Evolutionary conservation across 1,139 yeast species (phyloP), one percentile per base, ranked within the genome.

Genomic region (Kodamaea arcana): DNA sequence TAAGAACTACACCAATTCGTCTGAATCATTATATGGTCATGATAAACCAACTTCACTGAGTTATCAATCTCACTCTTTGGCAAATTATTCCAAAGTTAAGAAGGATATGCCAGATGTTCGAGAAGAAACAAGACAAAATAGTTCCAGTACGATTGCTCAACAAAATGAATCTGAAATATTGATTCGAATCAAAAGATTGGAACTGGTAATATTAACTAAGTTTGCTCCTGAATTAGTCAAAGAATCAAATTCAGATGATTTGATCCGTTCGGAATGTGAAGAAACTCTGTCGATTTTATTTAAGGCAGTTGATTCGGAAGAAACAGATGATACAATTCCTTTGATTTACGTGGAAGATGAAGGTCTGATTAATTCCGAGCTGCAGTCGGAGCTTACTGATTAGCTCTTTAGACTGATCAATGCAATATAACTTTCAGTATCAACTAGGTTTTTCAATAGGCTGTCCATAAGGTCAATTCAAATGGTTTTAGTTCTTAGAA

Each of bases 171-270:
- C 39, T 8, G 47, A 41, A 22, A 39, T 44, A 10, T 26, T 43
- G 14, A 43, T 33, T 14, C 16, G 47, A 20, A 33, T 45, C 27
- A 35, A 34, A 23, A 25, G 44, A 17, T 33, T 45, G 20, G 49
- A 45, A 24, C 33, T 27, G 31, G 27, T 44, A 11, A 30, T 44
- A 22, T 10, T 35, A 10, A 30, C 22, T n/a, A 35, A 30, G 16
- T 18, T 33, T 4, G 24, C 36, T 11, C 29, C 31, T 8, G 31
- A 31, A 9, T 24, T 17, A 9, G n/a, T n/a, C n/a, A n/a, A n/a
- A n/a, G n/a, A n/a, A n/a, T n/a, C n/a, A n/a, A 15, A 14, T 15
- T 23, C 31, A 11, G 23, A 10, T 13, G 35, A 25, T 2, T 15
- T 11, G 15, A 24, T 24, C 6, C 26, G 26, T 7, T 24, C 26